phyloP scores from a whole-genome alignment of 2,329 filamentous ascomycete species.

The Colletotrichum somersetense region DNA sequence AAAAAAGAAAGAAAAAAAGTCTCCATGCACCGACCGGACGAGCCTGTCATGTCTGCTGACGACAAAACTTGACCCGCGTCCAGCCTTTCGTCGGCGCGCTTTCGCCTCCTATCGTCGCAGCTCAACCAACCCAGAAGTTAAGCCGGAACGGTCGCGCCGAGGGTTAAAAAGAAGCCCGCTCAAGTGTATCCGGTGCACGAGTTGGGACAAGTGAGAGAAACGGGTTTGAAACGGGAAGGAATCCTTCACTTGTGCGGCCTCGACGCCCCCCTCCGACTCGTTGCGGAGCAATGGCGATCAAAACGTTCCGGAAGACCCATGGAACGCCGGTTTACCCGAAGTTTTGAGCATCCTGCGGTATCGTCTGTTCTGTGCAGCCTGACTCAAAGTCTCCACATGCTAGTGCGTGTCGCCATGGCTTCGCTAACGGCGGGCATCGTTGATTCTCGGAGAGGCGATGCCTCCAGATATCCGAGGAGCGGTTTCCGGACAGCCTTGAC shows the following conservation, averaged over 20 bases:
- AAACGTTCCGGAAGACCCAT: constrained; percentile 40
- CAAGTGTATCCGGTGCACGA: constrained; percentile 1
- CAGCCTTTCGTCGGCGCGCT: background rate
- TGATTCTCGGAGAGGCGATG: too few species aligned
- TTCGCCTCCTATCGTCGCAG: constrained; percentile 6
- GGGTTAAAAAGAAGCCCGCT: background rate
- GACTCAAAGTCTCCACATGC: constrained; percentile 9
- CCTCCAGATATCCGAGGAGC: background rate
- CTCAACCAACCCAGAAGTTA: background rate
- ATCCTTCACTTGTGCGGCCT: constrained; percentile 13
- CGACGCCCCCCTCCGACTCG: constrained; percentile 5
- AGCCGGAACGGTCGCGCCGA: background rate
- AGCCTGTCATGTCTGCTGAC: constrained; percentile 7
- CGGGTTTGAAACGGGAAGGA: constrained; percentile 32
- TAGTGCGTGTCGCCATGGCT: background rate
- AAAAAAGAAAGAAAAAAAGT: too few species aligned
- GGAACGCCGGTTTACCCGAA: constrained; percentile 13
- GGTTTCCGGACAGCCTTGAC: background rate
- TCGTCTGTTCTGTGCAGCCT: constrained; percentile 34
- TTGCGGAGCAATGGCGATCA: constrained; percentile 22
- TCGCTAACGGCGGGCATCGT: too few species aligned
- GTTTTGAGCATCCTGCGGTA: background rate
- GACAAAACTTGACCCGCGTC: background rate
- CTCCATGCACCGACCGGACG: constrained; percentile 4
- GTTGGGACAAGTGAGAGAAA: constrained; percentile 26